Percentiles rank a stretch among this genome's conserved stretches.
Conservation (phyloP, 768 basidiomycete genomes). For the Hortiboletus campestris region DNA sequence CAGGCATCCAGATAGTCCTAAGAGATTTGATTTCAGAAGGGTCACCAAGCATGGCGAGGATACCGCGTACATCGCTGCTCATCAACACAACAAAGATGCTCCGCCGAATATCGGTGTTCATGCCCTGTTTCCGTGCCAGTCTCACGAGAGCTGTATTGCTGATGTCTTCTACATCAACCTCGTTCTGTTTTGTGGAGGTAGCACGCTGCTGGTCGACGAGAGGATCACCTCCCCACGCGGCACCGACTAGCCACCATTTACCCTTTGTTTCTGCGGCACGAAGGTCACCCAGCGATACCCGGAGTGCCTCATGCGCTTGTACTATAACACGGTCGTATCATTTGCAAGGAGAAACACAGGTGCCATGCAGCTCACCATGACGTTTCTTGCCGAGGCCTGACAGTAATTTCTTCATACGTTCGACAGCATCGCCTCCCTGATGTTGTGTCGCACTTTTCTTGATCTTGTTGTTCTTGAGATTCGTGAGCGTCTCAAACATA, state of each 20-base stretch:
- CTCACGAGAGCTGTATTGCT: constrained; percentile 52
- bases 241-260: constrained; percentile 99
- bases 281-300: constrained; percentile 83
- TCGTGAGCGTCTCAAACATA: constrained; percentile 91
- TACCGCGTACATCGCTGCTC: constrained; percentile 80
- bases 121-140: constrained; percentile 92
- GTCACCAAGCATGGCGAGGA: neutral
- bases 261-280: constrained; percentile 81
- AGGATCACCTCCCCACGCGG: constrained; percentile 93
- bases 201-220: constrained; percentile 65
- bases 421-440: constrained; percentile 72
- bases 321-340: constrained; percentile 45
- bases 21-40: neutral
- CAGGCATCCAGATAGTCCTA: constrained; percentile 98
- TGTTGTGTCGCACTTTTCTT: constrained; percentile 64
- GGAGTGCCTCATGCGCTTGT: constrained; percentile 78
- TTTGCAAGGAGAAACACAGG: neutral
- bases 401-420: constrained; percentile 88
- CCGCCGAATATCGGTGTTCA: constrained; percentile 95
- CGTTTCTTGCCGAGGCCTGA: constrained; percentile 71
- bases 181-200: constrained; percentile 15
- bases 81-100: constrained; percentile 92
- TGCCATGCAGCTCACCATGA: constrained; percentile 46
- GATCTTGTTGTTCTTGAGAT: constrained; percentile 89
- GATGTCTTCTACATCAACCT: constrained; percentile 31